Evolutionary conservation across 371 early-diverging fungal species (phyloP), one percentile per base, ranked within the genome.

Genomic region (Rhizopus delemar): DNA sequence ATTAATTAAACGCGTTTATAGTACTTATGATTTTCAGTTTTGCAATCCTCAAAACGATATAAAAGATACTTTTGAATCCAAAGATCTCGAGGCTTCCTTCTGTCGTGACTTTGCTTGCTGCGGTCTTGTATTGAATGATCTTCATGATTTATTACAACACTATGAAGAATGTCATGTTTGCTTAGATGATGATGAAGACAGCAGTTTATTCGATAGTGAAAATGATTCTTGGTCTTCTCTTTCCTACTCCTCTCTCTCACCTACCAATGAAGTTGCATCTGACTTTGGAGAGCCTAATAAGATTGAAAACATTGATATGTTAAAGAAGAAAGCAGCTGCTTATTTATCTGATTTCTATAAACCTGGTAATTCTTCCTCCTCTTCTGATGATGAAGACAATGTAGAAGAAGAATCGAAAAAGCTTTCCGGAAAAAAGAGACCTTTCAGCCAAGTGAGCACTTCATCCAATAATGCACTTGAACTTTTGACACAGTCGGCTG

Each of bases 31-130:
- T 43, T 79, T 79, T 46, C 74, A 76, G 51, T 53, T 70, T 22
- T 73, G 70, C 58, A 64, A 63, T 8, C 78, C 78, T 29, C 76
- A 72, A 58, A 70, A 61, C 33, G 74, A 72, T 52, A 63, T 73
- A 56, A 76, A 74, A 60, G 73, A 61, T 36, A 65, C 69, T 16
- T 73, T 78, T 61, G 80, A 79, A 61, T 76, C 77, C n/a, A 70
- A 87, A 80, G 90, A 69, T 80, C 83, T 96, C 46, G 97, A 96
- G 71, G 90, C 88, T 63, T 77, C 84, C 50, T 96, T 90, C 72
- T 96, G 95, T 82, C 89, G 91, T 70, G 92, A 97, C 81, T 97
- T 95, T 66, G 82, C 83, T 53, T 97, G 97, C 81, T 97, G 97
- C 69, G 96, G 96, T 7, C 72, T 90, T 48, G 74, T 86, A 36